Conservation (phyloP, 1,284 basidiomycete genomes). For the Boletus sp. region DNA sequence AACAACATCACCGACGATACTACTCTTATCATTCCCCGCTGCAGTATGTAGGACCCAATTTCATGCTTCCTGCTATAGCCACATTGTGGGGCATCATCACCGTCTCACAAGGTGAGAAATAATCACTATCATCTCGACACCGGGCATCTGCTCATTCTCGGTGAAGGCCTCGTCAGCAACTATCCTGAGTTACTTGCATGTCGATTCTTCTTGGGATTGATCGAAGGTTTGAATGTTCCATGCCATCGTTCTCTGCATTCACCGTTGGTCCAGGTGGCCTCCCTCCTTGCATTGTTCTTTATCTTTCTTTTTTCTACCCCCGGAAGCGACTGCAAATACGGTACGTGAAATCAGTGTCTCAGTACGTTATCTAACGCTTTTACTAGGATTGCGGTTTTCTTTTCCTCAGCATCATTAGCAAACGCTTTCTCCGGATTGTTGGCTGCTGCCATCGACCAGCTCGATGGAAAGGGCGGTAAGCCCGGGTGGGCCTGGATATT, state of each 20-base stretch:
- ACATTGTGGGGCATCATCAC: conserved; percentile 57
- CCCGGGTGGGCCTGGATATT: conserved; percentile 67
- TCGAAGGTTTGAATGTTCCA: conserved; percentile 45
- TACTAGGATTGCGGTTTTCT: conserved; percentile 48
- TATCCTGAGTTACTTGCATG: conserved; percentile 54
- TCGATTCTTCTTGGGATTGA: conserved; percentile 62
- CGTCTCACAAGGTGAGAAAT: conserved; percentile 47
- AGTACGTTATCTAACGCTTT: background rate
- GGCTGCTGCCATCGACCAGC: conserved; percentile 53
- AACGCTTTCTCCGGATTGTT: conserved; percentile 64
- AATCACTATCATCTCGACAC: background rate
- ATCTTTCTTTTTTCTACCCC: conserved; percentile 57
- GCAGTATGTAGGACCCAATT: conserved; percentile 52
- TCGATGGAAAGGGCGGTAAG: conserved; percentile 46
- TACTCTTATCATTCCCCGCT: conserved; percentile 4
- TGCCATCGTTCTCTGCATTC: conserved; percentile 40
- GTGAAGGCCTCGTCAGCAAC: conserved; percentile 47
- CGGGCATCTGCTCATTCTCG: conserved; percentile 6
- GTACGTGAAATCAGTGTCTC: conserved; percentile 23
- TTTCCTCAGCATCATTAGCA: conserved; percentile 52
- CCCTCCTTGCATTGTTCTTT: conserved; percentile 55
- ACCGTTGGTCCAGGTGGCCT: conserved; percentile 43
- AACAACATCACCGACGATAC: background rate
- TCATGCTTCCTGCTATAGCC: conserved; percentile 53
- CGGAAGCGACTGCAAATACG: conserved; percentile 53